Evolutionary conservation across 768 basidiomycete genomes (phyloP).

Genomic region (Coprinopsis strossmayeri): DNA sequence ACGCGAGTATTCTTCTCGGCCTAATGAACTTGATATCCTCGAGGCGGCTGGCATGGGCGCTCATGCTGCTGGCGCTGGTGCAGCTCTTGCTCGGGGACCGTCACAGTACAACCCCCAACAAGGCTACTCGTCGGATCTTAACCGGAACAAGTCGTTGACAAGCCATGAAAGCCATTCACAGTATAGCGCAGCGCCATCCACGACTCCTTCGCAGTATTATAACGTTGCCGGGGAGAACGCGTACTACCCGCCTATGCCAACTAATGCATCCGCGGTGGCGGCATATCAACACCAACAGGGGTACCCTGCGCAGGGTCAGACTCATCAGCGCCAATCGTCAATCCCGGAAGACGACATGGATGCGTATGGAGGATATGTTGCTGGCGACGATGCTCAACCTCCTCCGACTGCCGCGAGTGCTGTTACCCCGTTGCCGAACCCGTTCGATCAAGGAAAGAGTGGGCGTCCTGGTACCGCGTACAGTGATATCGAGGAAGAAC

Average conservation of each 20-base stretch:
- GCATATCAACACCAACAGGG: conserved; percentile 6
- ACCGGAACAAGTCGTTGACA: conserved; percentile 5
- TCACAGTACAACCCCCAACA: conserved; percentile 10
- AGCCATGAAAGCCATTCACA: conserved; percentile 8
- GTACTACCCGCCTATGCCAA: neutral
- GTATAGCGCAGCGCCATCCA: neutral
- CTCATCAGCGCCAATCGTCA: conserved; percentile 5
- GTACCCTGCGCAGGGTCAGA: neutral
- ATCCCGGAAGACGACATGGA: conserved; percentile 5
- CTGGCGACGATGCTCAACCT: conserved; percentile 8
- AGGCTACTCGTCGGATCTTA: conserved; percentile 9
- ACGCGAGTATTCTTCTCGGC: neutral
- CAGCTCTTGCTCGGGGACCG: conserved; percentile 11
- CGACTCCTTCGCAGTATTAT: neutral
- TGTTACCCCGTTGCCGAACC: conserved; percentile 12
- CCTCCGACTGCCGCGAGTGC: neutral
- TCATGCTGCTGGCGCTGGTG: conserved; percentile 18
- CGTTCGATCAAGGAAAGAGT: conserved; percentile 13
- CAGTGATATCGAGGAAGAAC: conserved; percentile 19
- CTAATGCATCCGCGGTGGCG: neutral
- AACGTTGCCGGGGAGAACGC: neutral
- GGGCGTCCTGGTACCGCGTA: conserved; percentile 15
- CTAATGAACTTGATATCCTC: conserved; percentile 15
- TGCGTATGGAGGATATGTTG: conserved; percentile 31
- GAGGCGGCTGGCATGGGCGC: conserved; percentile 22